Percentiles rank a stretch among this genome's conserved stretches.
Evolutionary conservation across 1,139 yeast species (phyloP).

Genomic region (Tardiomyces digboiensis): DNA sequence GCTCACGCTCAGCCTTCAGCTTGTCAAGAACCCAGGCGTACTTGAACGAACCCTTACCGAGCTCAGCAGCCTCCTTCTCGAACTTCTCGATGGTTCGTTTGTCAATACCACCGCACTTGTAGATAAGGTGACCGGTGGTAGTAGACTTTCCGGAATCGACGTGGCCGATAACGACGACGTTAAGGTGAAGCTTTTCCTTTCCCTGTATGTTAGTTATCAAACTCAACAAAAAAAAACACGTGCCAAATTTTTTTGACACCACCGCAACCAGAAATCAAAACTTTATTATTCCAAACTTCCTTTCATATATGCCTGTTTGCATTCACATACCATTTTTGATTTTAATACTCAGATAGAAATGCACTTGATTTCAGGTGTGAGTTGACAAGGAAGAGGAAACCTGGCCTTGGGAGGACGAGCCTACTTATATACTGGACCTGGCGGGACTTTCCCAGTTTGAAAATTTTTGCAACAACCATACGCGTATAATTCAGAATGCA

Average conservation of each 20-base stretch:
- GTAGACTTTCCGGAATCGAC: conserved; percentile 99
- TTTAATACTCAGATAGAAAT: conserved; percentile 31
- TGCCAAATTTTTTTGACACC: background rate
- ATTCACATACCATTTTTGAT: conserved; percentile 27
- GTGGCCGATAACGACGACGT: conserved; percentile 99
- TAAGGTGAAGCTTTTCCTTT: conserved; percentile 94
- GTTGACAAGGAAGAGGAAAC: conserved; percentile 26
- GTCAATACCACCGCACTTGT: conserved; percentile 90
- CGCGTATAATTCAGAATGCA: background rate
- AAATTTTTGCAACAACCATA: background rate
- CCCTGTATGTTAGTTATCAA: conserved; percentile 42
- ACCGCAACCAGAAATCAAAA: no score
- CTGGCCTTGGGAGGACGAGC: background rate
- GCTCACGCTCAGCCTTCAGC: conserved; percentile 94
- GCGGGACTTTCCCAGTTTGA: conserved; percentile 1
- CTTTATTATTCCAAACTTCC: no score
- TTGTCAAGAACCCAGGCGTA: conserved; percentile 98
- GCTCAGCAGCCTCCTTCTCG: conserved; percentile 98
- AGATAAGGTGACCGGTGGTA: conserved; percentile 98
- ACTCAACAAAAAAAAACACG: background rate
- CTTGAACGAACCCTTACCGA: conserved; percentile 98
- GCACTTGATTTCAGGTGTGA: conserved; percentile 35
- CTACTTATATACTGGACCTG: background rate
- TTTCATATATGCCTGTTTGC: no score
- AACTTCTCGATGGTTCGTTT: conserved; percentile 98